These are phyloP conservation scores for Boletus vermiculosoides DNA, from an alignment of 768 basidiomycete genomes.

Conservation along the genomic window DNA sequence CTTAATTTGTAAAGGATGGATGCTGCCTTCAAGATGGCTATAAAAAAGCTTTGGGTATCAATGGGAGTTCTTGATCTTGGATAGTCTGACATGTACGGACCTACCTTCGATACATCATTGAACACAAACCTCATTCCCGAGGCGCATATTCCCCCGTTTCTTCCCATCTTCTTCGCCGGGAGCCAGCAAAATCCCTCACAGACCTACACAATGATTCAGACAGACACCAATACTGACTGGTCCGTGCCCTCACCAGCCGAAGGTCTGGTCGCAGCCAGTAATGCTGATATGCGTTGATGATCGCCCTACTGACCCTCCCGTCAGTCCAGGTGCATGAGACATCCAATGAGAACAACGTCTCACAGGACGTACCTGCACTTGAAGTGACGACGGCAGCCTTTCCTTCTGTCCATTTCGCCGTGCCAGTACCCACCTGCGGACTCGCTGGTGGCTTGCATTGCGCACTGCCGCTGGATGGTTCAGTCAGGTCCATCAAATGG, in stretches of 20 bases:
- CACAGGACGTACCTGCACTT: not conserved
- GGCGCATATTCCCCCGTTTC: no score
- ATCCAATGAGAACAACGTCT: not conserved
- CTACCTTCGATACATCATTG: not conserved
- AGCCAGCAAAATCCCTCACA: not conserved
- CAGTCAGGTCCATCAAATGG: not conserved
- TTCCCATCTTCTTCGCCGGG: no score
- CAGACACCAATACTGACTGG: not conserved
- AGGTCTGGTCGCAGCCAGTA: not conserved
- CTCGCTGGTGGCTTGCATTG: constrained; percentile 4
- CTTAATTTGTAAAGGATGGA: not conserved
- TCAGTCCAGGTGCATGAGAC: not conserved
- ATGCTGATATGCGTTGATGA: not conserved
- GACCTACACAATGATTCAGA: not conserved
- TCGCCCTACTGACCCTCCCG: not conserved
- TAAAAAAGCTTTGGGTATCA: not conserved
- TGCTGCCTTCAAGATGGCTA: not conserved
- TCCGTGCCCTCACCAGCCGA: not conserved
- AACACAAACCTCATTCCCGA: not conserved
- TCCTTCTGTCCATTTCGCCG: not conserved
- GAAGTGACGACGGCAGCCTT: not conserved
- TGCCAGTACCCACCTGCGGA: not conserved
- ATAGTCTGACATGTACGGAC: constrained; percentile 3
- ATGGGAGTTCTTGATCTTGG: not conserved
- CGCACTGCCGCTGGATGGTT: not conserved